phyloP scores from a whole-genome alignment of 2,329 filamentous ascomycete species.

The Coniochaeta sp. region DNA sequence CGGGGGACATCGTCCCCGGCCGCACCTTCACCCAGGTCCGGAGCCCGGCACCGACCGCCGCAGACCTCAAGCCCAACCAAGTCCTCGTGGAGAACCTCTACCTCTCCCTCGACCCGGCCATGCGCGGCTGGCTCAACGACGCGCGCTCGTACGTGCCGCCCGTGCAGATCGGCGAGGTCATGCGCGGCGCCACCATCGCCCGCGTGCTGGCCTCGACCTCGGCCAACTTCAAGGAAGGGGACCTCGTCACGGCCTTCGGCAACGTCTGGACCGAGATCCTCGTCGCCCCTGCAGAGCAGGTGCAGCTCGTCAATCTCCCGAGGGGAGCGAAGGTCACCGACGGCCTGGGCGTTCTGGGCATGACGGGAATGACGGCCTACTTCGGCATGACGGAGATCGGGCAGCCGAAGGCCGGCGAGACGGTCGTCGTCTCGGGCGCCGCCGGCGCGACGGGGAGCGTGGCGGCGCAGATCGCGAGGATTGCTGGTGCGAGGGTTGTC shows the following conservation, averaged over 20 bases:
- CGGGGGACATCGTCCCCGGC: slow-evolving; percentile 52
- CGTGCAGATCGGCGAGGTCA: slow-evolving; percentile 51
- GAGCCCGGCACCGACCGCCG: slow-evolving; percentile 40
- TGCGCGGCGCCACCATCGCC: slow-evolving; percentile 50
- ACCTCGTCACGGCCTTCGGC: slow-evolving; percentile 37
- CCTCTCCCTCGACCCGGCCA: slow-evolving; percentile 55
- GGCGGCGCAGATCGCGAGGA: slow-evolving; percentile 60
- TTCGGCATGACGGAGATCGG: slow-evolving; percentile 60
- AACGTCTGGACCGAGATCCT: slow-evolving; percentile 53
- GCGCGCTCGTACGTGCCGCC: slow-evolving; percentile 48
- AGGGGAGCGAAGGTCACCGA: slow-evolving; percentile 35
- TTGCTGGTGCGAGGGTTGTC: slow-evolving; percentile 48
- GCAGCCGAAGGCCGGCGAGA: slow-evolving; percentile 53
- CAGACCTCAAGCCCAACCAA: slow-evolving; percentile 42
- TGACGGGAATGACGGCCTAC: slow-evolving; percentile 60
- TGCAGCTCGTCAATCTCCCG: slow-evolving; percentile 19
- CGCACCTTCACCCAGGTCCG: slow-evolving; percentile 54
- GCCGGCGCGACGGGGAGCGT: slow-evolving; percentile 62
- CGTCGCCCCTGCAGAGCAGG: slow-evolving; percentile 37
- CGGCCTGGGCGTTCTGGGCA: slow-evolving; percentile 45
- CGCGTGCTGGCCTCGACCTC: slow-evolving; percentile 43
- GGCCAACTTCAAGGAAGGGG: slow-evolving; percentile 37
- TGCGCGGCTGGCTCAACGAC: slow-evolving; percentile 56
- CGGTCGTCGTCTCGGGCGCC: slow-evolving; percentile 60
- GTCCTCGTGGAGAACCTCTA: slow-evolving; percentile 45